Evolutionary conservation across 2,329 filamentous ascomycete genomes (phyloP).

Genomic region (Paecilomyces sp.): DNA sequence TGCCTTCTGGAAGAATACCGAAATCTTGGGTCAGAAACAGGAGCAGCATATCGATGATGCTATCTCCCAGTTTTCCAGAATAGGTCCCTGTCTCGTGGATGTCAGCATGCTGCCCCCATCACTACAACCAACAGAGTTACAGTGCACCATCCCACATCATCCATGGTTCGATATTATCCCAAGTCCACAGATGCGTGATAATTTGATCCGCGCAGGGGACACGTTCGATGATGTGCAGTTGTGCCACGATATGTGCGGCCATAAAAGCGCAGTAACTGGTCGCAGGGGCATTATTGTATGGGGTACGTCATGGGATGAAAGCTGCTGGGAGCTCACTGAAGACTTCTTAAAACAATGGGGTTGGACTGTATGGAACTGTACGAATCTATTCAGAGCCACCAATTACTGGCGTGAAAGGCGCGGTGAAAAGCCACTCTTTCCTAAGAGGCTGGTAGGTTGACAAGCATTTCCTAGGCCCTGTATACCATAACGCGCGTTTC

Average conservation of each 20-base stretch:
- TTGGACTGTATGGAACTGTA: conserved; percentile 27
- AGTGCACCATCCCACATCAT: conserved; percentile 26
- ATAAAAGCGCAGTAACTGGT: conserved; percentile 13
- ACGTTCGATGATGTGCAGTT: conserved; percentile 31
- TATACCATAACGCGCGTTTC: neutral
- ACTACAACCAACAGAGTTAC: conserved; percentile 28
- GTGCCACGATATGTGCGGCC: conserved; percentile 26
- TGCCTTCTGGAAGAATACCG: neutral
- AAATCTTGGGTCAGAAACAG: neutral
- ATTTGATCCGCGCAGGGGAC: conserved; percentile 22
- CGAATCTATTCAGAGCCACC: conserved; percentile 23
- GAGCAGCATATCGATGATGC: neutral
- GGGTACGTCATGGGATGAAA: conserved; percentile 26
- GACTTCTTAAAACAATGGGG: conserved; percentile 29
- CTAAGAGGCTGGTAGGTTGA: neutral
- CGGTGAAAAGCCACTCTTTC: conserved; percentile 19
- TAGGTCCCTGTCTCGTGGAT: neutral
- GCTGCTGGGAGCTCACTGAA: conserved; percentile 33
- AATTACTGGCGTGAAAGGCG: conserved; percentile 28
- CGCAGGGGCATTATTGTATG: conserved; percentile 25
- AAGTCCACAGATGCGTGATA: conserved; percentile 33
- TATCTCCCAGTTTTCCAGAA: neutral
- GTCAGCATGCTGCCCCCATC: conserved; percentile 10
- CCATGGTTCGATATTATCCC: conserved; percentile 37
- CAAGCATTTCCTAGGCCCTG: neutral